Conservation (phyloP, 371 early-diverging fungal genomes). For the Mucor ambiguus region DNA sequence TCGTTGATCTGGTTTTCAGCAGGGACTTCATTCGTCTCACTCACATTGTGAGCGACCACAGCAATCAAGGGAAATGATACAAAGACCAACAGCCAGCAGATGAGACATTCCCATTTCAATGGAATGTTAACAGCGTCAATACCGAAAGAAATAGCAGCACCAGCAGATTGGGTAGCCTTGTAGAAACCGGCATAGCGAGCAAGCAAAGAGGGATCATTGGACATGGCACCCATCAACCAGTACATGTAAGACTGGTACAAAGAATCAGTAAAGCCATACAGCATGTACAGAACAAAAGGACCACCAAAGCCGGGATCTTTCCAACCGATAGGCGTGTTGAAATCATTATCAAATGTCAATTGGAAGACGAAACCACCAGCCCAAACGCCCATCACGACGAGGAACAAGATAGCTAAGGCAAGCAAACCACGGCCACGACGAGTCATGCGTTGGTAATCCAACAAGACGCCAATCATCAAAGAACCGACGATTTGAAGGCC, state of each 20-base stretch:
- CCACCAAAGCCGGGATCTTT: slow-evolving; percentile 44
- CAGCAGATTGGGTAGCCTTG: slow-evolving; percentile 65
- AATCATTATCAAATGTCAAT: slow-evolving; percentile 44
- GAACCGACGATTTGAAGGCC: slow-evolving; percentile 68
- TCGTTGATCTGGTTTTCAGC: neutral
- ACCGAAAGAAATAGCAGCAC: slow-evolving; percentile 42
- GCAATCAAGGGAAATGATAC: slow-evolving; percentile 40
- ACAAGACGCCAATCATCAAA: slow-evolving; percentile 52
- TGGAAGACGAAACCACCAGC: slow-evolving; percentile 64
- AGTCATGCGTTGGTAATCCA: slow-evolving; percentile 51
- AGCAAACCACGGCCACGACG: slow-evolving; percentile 60
- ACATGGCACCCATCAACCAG: slow-evolving; percentile 82
- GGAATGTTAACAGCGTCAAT: slow-evolving; percentile 38
- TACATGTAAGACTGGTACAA: slow-evolving; percentile 72
- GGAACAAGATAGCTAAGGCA: slow-evolving; percentile 50
- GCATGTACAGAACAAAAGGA: slow-evolving; percentile 64
- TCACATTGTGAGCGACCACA: slow-evolving; percentile 32
- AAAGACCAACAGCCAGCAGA: slow-evolving; percentile 38
- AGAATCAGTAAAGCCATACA: slow-evolving; percentile 71
- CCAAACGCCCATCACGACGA: slow-evolving; percentile 61
- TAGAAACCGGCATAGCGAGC: slow-evolving; percentile 78
- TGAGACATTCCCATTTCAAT: slow-evolving; percentile 42
- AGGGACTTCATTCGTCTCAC: slow-evolving; percentile 25
- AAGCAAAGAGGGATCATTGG: slow-evolving; percentile 67
- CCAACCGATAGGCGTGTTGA: slow-evolving; percentile 30